Conservation (phyloP, 164 flowering plant species). For the Aristolochia contorta region DNA sequence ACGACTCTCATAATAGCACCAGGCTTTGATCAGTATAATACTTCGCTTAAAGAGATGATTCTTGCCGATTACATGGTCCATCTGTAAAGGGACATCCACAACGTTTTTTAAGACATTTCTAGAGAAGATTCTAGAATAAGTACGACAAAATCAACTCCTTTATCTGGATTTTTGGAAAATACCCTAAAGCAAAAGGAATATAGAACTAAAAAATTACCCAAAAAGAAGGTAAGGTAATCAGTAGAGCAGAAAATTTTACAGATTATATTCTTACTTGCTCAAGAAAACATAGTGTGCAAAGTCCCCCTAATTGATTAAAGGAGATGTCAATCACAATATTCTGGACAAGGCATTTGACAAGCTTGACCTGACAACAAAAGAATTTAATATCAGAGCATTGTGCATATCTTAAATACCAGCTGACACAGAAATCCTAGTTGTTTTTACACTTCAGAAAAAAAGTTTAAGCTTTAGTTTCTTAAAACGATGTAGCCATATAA, state of each 20-base stretch:
- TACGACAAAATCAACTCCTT: not conserved
- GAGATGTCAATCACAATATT: slow-evolving; percentile 63
- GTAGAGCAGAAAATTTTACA: no score
- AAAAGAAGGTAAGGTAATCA: no score
- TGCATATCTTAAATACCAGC: no score
- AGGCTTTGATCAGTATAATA: slow-evolving; percentile 80
- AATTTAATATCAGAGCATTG: no score
- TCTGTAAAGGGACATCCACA: slow-evolving; percentile 22
- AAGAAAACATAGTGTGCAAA: slow-evolving; percentile 62
- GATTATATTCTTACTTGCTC: slow-evolving; percentile 37
- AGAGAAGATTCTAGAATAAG: not conserved
- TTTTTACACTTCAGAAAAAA: no score
- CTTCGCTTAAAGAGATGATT: slow-evolving; percentile 85
- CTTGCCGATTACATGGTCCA: slow-evolving; percentile 65
- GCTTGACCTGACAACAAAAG: slow-evolving; percentile 56
- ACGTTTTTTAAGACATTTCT: not conserved
- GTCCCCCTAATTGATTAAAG: slow-evolving; percentile 73
- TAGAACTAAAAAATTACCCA: not conserved
- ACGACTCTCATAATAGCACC: slow-evolving; percentile 97
- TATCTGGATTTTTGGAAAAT: not conserved
- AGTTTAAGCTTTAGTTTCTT: no score
- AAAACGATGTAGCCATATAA: no score
- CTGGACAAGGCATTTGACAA: slow-evolving; percentile 66
- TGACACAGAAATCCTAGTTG: no score
- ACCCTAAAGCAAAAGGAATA: not conserved